Percentiles rank a stretch among this genome's conserved stretches.
phyloP scores from a whole-genome alignment of 768 basidiomycete species.

The Clitopilus passeckerianus region DNA sequence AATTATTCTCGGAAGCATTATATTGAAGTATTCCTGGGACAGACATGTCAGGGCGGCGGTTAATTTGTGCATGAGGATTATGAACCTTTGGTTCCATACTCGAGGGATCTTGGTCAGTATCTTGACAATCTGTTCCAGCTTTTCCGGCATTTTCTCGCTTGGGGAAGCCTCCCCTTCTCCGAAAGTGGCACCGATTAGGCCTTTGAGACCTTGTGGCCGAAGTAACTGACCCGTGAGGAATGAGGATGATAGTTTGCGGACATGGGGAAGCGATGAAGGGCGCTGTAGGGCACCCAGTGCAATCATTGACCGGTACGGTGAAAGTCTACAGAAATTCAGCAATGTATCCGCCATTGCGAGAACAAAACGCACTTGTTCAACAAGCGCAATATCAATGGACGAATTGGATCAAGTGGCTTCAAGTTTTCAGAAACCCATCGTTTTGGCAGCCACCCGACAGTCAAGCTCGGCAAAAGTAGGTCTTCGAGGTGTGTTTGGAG shows the following conservation, averaged over 20 bases:
- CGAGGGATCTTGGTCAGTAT: slow-evolving; percentile 62
- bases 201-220: slow-evolving; percentile 64
- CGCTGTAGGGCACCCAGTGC: slow-evolving; percentile 61
- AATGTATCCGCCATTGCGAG: slow-evolving; percentile 10
- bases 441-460: slow-evolving; percentile 73
- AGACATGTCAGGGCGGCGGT: not conserved
- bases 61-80: not conserved
- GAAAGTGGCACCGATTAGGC: slow-evolving; percentile 66
- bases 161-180: slow-evolving; percentile 48
- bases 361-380: slow-evolving; percentile 50
- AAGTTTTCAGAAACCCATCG: slow-evolving; percentile 29
- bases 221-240: slow-evolving; percentile 69
- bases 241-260: slow-evolving; percentile 53
- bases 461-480: slow-evolving; percentile 53
- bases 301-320: slow-evolving; percentile 60
- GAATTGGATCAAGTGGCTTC: slow-evolving; percentile 39
- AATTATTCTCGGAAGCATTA: slow-evolving; percentile 51
- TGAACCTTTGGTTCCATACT: slow-evolving; percentile 51
- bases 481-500: slow-evolving; percentile 51
- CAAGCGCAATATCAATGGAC: slow-evolving; percentile 50
- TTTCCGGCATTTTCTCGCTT: slow-evolving; percentile 51
- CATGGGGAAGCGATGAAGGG: slow-evolving; percentile 37
- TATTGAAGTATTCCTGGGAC: slow-evolving; percentile 55
- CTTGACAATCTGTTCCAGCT: slow-evolving; percentile 66
- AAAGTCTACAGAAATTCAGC: slow-evolving; percentile 36